Evolutionary conservation across 2,329 filamentous ascomycete genomes (phyloP).

Genomic region (Myriosclerotinia duriaeana): DNA sequence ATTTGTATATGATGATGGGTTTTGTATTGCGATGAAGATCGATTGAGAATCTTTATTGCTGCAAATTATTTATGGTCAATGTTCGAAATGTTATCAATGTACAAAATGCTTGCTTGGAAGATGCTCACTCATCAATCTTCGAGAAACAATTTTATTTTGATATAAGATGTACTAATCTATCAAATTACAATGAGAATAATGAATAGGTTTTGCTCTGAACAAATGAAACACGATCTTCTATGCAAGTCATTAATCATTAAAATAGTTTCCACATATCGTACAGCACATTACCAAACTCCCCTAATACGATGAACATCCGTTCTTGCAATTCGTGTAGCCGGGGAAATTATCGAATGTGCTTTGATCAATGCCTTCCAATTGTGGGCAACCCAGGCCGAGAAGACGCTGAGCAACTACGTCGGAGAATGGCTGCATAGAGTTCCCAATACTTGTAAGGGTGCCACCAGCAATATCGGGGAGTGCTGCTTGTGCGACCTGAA

Average conservation of each 20-base stretch:
- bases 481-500: constrained; percentile 44
- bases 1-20: not conserved
- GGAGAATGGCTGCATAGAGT: constrained; percentile 5
- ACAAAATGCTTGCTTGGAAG: too few relatives aligned
- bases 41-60: not conserved
- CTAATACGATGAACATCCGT: constrained; percentile 12
- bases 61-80: not conserved
- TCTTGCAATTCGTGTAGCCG: constrained; percentile 16
- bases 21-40: not conserved
- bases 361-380: constrained; percentile 12
- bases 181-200: not conserved
- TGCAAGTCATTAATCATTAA: not conserved
- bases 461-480: constrained; percentile 45
- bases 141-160: too few relatives aligned
- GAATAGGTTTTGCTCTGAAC: not conserved
- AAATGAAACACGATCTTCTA: too few relatives aligned
- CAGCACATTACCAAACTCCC: not conserved
- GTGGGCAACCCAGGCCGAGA: constrained; percentile 24
- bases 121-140: too few relatives aligned
- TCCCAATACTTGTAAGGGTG: not conserved
- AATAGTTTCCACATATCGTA: not conserved
- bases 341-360: not conserved
- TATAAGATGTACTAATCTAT: too few relatives aligned
- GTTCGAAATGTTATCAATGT: too few relatives aligned
- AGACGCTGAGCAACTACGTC: not conserved